Percentiles rank a stretch among this genome's conserved stretches.
phyloP scores from a whole-genome alignment of 345 rosid species.

The Firmiana major region DNA sequence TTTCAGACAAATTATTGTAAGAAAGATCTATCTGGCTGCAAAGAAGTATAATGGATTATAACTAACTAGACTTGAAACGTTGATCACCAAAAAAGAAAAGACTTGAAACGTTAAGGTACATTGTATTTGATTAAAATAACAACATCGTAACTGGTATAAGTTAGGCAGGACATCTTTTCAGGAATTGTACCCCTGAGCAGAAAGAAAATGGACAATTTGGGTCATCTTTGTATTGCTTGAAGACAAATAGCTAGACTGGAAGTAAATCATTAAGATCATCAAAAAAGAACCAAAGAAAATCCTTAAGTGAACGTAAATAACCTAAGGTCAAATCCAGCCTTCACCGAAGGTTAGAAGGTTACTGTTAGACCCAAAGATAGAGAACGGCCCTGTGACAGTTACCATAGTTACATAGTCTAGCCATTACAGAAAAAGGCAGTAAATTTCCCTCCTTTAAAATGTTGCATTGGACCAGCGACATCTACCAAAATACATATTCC shows the following conservation, averaged over 20 bases:
- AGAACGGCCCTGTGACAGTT: too few relatives aligned
- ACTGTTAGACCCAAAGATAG: too few relatives aligned
- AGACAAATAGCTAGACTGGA: neutral
- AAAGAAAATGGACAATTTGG: neutral
- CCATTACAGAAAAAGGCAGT: neutral
- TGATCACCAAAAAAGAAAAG: neutral
- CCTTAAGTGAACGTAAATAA: neutral
- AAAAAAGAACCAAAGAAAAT: neutral
- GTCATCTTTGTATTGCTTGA: neutral
- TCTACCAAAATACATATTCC: neutral
- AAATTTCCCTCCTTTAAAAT: neutral
- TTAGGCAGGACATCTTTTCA: neutral
- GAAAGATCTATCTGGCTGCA: conserved; percentile 46
- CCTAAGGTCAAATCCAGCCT: neutral
- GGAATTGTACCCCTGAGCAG: neutral
- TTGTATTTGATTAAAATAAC: neutral
- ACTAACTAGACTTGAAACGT: neutral
- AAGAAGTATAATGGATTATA: conserved; percentile 1
- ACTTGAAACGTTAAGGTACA: neutral
- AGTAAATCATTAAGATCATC: neutral
- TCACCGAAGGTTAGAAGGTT: neutral
- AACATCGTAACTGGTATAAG: neutral
- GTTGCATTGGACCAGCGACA: neutral
- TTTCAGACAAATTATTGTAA: conserved; percentile 39
- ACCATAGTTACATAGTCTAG: neutral